Evolutionary conservation across 2,329 filamentous ascomycete genomes (phyloP).

Genomic region (Cladosporium sp.): DNA sequence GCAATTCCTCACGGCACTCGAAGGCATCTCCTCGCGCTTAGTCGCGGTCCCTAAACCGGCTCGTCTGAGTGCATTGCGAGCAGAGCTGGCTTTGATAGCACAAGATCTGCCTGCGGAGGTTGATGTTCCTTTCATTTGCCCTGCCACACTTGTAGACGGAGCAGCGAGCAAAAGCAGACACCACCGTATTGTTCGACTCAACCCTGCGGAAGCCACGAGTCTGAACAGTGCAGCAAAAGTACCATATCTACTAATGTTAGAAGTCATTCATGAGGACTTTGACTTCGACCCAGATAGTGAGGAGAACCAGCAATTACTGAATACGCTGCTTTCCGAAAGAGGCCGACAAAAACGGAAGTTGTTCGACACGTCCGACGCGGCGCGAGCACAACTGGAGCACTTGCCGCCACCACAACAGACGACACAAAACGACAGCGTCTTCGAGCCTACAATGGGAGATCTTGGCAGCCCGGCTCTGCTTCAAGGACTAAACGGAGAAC

Average conservation of each 20-base stretch:
- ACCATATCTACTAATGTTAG: constrained; percentile 81
- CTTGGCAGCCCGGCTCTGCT: constrained; percentile 72
- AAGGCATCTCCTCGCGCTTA: constrained; percentile 81
- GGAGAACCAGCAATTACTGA: constrained; percentile 68
- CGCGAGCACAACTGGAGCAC: constrained; percentile 47
- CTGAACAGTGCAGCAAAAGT: constrained; percentile 86
- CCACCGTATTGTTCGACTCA: constrained; percentile 79
- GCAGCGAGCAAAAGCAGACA: constrained; percentile 74
- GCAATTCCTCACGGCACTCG: constrained; percentile 75
- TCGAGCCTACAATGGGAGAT: constrained; percentile 79
- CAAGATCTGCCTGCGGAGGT: constrained; percentile 81
- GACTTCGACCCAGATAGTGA: constrained; percentile 74
- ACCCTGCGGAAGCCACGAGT: constrained; percentile 80
- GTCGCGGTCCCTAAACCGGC: constrained; percentile 80
- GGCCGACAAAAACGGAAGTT: constrained; percentile 55
- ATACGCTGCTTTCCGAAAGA: constrained; percentile 66
- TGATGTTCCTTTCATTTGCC: constrained; percentile 79
- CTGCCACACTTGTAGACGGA: constrained; percentile 70
- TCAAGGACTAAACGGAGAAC: constrained; percentile 55
- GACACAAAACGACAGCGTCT: constrained; percentile 67
- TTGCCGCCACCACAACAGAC: constrained; percentile 40
- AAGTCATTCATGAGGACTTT: constrained; percentile 79
- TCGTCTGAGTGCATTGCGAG: constrained; percentile 75
- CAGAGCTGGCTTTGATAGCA: constrained; percentile 76
- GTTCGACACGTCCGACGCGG: constrained; percentile 62